Evolutionary conservation across 177 flowering plant species (phyloP).

Genomic region (Vitis hybrid): DNA sequence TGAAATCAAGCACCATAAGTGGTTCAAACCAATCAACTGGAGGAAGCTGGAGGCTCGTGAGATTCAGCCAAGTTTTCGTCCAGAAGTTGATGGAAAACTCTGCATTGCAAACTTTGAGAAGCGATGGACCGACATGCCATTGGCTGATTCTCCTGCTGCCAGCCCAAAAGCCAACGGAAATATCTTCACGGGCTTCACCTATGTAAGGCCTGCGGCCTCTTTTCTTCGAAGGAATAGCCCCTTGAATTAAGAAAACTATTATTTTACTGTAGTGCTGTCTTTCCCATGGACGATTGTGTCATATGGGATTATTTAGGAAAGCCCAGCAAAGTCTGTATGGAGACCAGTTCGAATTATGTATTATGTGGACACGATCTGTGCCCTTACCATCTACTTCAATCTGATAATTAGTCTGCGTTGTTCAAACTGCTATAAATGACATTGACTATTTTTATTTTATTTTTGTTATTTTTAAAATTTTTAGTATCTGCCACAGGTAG

Average conservation of each 20-base stretch:
- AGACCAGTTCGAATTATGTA: too few species aligned
- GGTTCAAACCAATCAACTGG: constrained; percentile 92
- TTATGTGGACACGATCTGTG: too few species aligned
- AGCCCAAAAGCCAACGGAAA: constrained; percentile 56
- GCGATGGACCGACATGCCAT: constrained; percentile 78
- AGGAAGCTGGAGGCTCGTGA: constrained; percentile 70
- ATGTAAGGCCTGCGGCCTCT: constrained; percentile 65
- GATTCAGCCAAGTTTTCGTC: constrained; percentile 73
- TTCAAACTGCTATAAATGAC: too few species aligned
- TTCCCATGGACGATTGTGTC: too few species aligned
- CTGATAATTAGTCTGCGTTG: too few species aligned
- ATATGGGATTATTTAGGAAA: too few species aligned
- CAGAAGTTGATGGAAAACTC: constrained; percentile 71
- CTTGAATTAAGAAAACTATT: not conserved
- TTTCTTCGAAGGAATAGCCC: constrained; percentile 41
- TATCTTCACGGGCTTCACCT: constrained; percentile 61
- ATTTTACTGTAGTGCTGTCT: too few species aligned
- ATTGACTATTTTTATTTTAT: too few species aligned
- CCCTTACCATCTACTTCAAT: too few species aligned
- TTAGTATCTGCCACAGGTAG: too few species aligned
- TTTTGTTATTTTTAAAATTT: too few species aligned
- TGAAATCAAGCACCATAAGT: constrained; percentile 80
- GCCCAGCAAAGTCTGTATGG: too few species aligned
- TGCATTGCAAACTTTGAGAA: constrained; percentile 86
- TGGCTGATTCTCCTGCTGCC: constrained; percentile 71